These are phyloP conservation scores for Emericellopsis atlantica DNA, from an alignment of 2,329 filamentous ascomycete genomes.

Conservation along the genomic window DNA sequence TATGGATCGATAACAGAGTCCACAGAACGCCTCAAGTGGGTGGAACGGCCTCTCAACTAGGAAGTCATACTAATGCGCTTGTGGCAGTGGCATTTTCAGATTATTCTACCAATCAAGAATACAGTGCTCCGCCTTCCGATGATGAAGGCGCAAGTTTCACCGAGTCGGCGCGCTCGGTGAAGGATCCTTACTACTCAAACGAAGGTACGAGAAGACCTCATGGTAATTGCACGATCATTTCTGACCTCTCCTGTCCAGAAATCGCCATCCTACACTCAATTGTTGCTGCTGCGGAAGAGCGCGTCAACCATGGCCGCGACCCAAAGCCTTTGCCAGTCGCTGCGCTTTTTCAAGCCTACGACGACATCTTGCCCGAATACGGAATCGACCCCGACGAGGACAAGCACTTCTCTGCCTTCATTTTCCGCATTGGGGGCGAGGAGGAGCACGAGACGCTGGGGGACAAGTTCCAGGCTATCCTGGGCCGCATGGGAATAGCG, in stretches of 20 bases:
- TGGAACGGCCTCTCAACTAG: background rate
- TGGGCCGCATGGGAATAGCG: constrained; percentile 58
- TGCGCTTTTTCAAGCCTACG: constrained; percentile 72
- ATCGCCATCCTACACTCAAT: constrained; percentile 69
- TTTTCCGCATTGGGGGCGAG: constrained; percentile 66
- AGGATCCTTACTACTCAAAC: constrained; percentile 43
- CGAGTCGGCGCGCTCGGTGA: constrained; percentile 13
- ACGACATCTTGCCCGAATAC: constrained; percentile 58
- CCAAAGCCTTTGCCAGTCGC: constrained; percentile 57
- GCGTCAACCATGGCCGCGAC: constrained; percentile 43
- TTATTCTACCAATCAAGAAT: background rate
- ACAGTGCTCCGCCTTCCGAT: constrained; percentile 7
- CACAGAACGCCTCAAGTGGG: constrained; percentile 14
- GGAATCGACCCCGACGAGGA: constrained; percentile 62
- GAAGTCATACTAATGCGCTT: background rate
- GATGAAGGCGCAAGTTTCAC: constrained; percentile 13
- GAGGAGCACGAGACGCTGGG: constrained; percentile 44
- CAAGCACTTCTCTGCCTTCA: constrained; percentile 61
- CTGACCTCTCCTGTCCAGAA: constrained; percentile 36
- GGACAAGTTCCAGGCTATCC: constrained; percentile 57
- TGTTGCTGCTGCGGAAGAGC: constrained; percentile 56
- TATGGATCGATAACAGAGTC: constrained; percentile 21
- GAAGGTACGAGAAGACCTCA: constrained; percentile 29
- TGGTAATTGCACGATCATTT: background rate
- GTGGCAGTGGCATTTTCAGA: constrained; percentile 5